Base-by-base conservation (phyloP, 148 eudicot species). In the Arctostaphylos glauca region DNA sequence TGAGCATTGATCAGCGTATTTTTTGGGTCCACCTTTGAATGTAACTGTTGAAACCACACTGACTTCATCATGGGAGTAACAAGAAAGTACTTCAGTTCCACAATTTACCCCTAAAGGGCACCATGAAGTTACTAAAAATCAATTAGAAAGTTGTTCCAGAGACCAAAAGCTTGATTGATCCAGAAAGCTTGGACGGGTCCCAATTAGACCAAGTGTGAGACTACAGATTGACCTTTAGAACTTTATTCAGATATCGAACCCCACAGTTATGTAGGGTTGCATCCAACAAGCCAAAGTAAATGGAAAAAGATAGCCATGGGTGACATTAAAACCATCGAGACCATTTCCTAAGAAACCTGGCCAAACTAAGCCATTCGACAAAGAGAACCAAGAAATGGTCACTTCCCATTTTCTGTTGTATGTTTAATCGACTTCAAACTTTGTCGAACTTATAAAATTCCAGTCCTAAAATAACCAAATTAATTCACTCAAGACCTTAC, bases 111-210 rank as follows among this genome's bases (percentile, higher is more conserved):
- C 60, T 76, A 25, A 52, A 23, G 4, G 46, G 15, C 23, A 76
- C 38, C 19, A 31, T 76, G 44, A 76, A 10, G 44, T 53, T 25
- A 53, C 71, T 43, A 66, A 25, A 66, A 66, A 66, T 76, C 56
- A 52, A 53, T 3, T 53, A 76, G 56, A 53, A 52, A 52, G 60
- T 76, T 76, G 60, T 76, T 76, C 55, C 77, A 74, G 48, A 74
- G 77, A 74, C 77, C 54, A 18, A n/a, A 25, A 31, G 38, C 38
- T 31, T 31, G 38, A 31, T 31, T 31, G 38, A 31, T 31, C 38
- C 38, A 31, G 38, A 31, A 31, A 31, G 38, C 38, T 31, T 31
- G 38, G 38, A 31, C 38, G 38, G 38, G 38, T 31, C 38, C 38
- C 38, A 31, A 31, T 31, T n/a, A 73, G 76, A 47, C 76, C n/a